Evolutionary conservation across 2,329 filamentous ascomycete species (phyloP), one percentile per base, ranked within the genome.

Genomic region (Coleophoma crateriformis): DNA sequence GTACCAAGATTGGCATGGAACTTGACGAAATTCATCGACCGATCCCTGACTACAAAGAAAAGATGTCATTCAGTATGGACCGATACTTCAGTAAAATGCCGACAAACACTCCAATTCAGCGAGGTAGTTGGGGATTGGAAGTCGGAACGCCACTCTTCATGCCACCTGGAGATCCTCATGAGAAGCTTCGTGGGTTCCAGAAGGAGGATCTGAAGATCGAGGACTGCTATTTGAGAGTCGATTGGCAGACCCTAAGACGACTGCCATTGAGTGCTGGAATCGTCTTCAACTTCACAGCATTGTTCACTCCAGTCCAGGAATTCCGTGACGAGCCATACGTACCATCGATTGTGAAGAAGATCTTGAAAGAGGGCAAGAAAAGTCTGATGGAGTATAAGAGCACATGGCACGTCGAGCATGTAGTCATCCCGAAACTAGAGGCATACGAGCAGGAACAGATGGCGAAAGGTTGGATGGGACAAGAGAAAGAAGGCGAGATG

Each of bases 1-100:
- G 73, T 0, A 78, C 77, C 20, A 94, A 95, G 70, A 83, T 94
- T 48, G 88, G 87, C 0, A 67, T 84, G 56, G 76, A 77, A 19
- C 70, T 95, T 13, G 73, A 83, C 11, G 77, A 82, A 50, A 92
- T 95, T 52, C 90, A 95, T 62, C 69, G 69, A 1, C 75, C 78
- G 0, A 85, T 95, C 19, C 89, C 90, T 0, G 87, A 94, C 59
- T 95, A 92, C 65, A 87, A 87, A 57, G 85, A 88, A 64, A 95
- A 91, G 71, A 90, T 95, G 86, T 79, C 86, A 35, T 87, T 90
- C 55, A 90, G 86, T 38, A 91, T 95, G 85, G 88, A 95, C 61
- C 76, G 88, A 79, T 89, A 68, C 67, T 95, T 95, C 62, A 80
- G 84, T 32, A 91, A 88, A 62, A 82, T 90, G 71, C 80, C 87